Evolutionary conservation across 164 flowering plant genomes (phyloP).

Genomic region (Warburgia ugandensis): DNA sequence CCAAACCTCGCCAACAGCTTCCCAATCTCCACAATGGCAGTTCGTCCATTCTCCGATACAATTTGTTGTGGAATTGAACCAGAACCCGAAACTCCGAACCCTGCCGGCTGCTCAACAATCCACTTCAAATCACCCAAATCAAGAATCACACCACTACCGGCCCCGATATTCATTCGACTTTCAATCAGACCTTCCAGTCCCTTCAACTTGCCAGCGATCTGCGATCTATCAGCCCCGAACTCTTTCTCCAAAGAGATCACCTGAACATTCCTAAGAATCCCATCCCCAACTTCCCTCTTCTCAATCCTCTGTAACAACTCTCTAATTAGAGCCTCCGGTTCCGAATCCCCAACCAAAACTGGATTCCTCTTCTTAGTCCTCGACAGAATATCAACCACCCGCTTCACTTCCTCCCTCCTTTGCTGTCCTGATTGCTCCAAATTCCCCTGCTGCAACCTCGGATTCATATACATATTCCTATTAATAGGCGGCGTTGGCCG

Average conservation of each 20-base stretch:
- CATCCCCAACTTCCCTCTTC: slow-evolving; percentile 48
- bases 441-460: slow-evolving; percentile 37
- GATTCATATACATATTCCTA: slow-evolving; percentile 67
- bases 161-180: slow-evolving; percentile 23
- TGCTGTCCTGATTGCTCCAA: slow-evolving; percentile 27
- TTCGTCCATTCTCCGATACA: slow-evolving; percentile 43
- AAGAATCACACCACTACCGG: slow-evolving; percentile 49
- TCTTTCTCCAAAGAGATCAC: slow-evolving; percentile 54
- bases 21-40: slow-evolving; percentile 64
- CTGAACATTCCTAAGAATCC: slow-evolving; percentile 34
- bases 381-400: slow-evolving; percentile 50
- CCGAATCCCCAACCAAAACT: slow-evolving; percentile 76
- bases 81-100: slow-evolving; percentile 22
- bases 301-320: slow-evolving; percentile 60
- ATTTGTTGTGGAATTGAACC: slow-evolving; percentile 29
- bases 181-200: slow-evolving; percentile 51
- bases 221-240: slow-evolving; percentile 29
- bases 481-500: slow-evolving; percentile 22
- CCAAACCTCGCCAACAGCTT: slow-evolving; percentile 49
- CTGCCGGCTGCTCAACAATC: slow-evolving; percentile 68
- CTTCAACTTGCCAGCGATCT: slow-evolving; percentile 29
- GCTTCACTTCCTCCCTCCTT: slow-evolving; percentile 56
- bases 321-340: slow-evolving; percentile 54
- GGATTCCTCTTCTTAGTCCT: slow-evolving; percentile 68
- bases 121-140: slow-evolving; percentile 90